Base-by-base conservation (phyloP, 345 rosid species). In the Melastoma malabathricum region DNA sequence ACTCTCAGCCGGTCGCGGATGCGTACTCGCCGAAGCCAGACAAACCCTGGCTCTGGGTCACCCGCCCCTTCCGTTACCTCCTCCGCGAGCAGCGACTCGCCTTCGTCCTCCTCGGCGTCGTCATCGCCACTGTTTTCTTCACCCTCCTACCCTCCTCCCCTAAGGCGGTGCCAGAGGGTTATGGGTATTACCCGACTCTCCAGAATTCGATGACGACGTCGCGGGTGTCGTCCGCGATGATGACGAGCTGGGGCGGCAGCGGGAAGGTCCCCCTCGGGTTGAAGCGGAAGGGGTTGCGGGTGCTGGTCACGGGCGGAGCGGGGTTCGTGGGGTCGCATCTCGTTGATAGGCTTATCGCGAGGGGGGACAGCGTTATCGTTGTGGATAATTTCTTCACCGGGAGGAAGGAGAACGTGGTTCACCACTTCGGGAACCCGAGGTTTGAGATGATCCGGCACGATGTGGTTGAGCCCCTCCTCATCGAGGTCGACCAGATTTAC, bases 371-470 rank as follows among this genome's bases (percentile, higher is more conserved):
- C 67, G 98, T 92, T 72, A 87, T 87, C 60, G 98, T 92, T 15
- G 95, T 92, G 1, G 98, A 92, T n/a, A 92, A 92, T 47, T 87
- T 92, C 84, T 92, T 92, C 81, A 92, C 98, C 0, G 98, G 98
- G 1, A 62, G 89, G 56, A 90, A 90, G 50, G 95, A 90, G 64
- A 90, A 90, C 74, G 92, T 90, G 77, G 82, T 84, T 96, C 98
- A 90, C 58, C 98, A 90, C 43, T 90, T 90, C 29, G 78, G 80
- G 4, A 90, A 90, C 71, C 98, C 96, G 0, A 80, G 81, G 55
- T 90, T 90, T 72, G 98, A 90, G 71, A 71, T 90, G 13, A 84
- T 90, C 38, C 68, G 98, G 3, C 98, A 90, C 74, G 98, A 90
- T 65, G 98, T 92, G 44, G 98, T 92, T 0, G 98, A 92, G 56